Percentiles rank a stretch among this genome's conserved stretches.
Evolutionary conservation across 257 asterid species (phyloP).

Genomic region (Penstemon newberryi): DNA sequence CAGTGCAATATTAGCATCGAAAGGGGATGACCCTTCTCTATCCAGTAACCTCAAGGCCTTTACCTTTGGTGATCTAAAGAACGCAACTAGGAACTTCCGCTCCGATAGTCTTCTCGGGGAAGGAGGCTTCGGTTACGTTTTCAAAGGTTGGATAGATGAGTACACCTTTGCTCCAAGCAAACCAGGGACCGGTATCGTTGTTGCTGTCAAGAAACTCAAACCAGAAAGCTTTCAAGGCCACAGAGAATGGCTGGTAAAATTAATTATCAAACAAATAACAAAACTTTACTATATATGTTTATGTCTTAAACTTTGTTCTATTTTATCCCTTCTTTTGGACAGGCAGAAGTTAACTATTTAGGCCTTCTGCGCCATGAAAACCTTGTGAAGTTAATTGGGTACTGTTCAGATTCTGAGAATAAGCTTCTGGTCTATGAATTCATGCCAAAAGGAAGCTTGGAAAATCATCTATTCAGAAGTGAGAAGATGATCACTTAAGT

Average conservation of each 20-base stretch:
- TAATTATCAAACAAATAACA: background rate
- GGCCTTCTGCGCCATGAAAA: slow-evolving; percentile 63
- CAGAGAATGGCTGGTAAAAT: slow-evolving; percentile 78
- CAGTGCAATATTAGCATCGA: too few relatives aligned
- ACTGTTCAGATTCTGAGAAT: slow-evolving; percentile 61
- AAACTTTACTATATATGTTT: too few relatives aligned
- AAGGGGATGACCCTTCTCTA: slow-evolving; percentile 36
- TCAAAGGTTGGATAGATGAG: slow-evolving; percentile 76
- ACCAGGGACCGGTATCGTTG: slow-evolving; percentile 68
- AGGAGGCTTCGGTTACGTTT: slow-evolving; percentile 82
- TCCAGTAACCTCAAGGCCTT: slow-evolving; percentile 58
- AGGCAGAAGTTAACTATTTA: slow-evolving; percentile 70
- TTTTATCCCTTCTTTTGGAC: slow-evolving; percentile 12
- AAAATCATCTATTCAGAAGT: slow-evolving; percentile 74
- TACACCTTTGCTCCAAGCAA: slow-evolving; percentile 44
- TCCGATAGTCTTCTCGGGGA: slow-evolving; percentile 71
- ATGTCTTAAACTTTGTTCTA: background rate
- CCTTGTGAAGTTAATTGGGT: slow-evolving; percentile 75
- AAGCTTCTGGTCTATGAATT: slow-evolving; percentile 67
- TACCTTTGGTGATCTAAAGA: slow-evolving; percentile 58
- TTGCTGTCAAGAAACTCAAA: slow-evolving; percentile 70
- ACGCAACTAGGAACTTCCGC: slow-evolving; percentile 62
- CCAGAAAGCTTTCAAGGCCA: slow-evolving; percentile 70
- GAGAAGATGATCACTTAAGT: slow-evolving; percentile 5
- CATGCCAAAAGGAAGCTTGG: slow-evolving; percentile 79